Evolutionary conservation across 2,329 filamentous ascomycete species (phyloP).

Genomic region (Pezizomycotina sp.): DNA sequence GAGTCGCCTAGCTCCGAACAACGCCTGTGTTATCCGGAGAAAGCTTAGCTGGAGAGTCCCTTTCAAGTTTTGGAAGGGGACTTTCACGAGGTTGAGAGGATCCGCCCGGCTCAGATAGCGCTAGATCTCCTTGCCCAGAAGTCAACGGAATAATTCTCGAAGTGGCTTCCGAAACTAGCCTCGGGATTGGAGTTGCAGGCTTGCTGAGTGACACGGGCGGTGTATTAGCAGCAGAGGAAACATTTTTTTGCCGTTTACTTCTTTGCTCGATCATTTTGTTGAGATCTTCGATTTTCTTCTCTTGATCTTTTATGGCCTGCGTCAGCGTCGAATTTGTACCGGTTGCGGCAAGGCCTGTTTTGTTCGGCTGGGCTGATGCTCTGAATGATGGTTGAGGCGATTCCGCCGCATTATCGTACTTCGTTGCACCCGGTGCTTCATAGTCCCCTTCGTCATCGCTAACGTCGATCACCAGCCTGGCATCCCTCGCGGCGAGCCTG

Average conservation of each 20-base stretch:
- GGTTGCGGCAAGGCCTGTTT: slow-evolving; percentile 30
- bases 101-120: too few species aligned
- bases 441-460: slow-evolving; percentile 53
- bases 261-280: slow-evolving; percentile 31
- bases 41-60: too few species aligned
- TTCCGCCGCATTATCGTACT: slow-evolving; percentile 27
- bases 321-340: slow-evolving; percentile 28
- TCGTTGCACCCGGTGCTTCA: slow-evolving; percentile 41
- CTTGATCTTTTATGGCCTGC: slow-evolving; percentile 35
- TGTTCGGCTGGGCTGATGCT: slow-evolving; percentile 28
- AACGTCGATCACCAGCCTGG: slow-evolving; percentile 63
- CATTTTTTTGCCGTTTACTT: slow-evolving; percentile 10
- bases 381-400: slow-evolving; percentile 20
- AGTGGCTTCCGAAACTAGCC: too few species aligned
- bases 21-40: too few species aligned
- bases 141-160: too few species aligned
- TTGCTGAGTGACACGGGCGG: slow-evolving; percentile 4
- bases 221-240: not conserved
- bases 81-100: too few species aligned
- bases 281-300: slow-evolving; percentile 44
- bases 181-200: slow-evolving; percentile 23
- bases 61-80: too few species aligned
- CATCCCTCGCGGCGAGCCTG: slow-evolving; percentile 36
- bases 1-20: too few species aligned
- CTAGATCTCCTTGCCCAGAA: too few species aligned